Evolutionary conservation across 129 eudicot species (phyloP).

Genomic region (Flaveria ramosissima): DNA sequence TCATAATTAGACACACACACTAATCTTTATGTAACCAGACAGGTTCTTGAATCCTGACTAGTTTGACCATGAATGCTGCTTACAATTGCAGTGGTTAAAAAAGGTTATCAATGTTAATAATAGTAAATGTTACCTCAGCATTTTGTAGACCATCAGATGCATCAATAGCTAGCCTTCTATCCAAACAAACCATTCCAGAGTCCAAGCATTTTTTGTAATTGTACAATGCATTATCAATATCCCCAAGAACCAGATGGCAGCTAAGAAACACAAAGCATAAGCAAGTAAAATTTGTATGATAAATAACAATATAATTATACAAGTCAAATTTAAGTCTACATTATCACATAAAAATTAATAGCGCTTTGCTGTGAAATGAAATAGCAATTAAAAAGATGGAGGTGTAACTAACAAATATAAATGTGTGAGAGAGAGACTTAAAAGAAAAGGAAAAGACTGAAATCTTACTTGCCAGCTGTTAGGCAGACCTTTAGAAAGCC

Average conservation of each 20-base stretch:
- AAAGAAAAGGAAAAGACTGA: neutral
- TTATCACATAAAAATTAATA: neutral
- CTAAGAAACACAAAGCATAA: constrained; percentile 31
- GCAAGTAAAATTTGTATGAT: neutral
- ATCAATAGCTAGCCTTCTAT: neutral
- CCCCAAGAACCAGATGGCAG: constrained; percentile 80
- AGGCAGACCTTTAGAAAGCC: constrained; percentile 32
- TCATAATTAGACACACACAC: neutral
- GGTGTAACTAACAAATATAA: neutral
- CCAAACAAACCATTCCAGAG: constrained; percentile 2
- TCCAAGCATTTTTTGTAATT: constrained; percentile 4
- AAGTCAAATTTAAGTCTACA: neutral
- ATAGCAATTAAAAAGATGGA: neutral
- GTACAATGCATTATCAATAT: constrained; percentile 25
- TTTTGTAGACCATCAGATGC: constrained; percentile 13
- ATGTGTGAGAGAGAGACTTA: neutral
- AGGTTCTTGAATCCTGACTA: neutral
- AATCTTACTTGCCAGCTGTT: constrained; percentile 40
- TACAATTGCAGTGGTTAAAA: neutral
- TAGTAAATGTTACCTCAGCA: constrained; percentile 4
- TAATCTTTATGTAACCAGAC: neutral
- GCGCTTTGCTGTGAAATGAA: neutral
- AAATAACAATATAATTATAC: neutral
- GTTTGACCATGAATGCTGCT: neutral
- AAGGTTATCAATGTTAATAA: neutral